These are phyloP conservation scores for Azolla pinnata DNA, from an alignment of 75 land plant genomes.

Conservation along the genomic window DNA sequence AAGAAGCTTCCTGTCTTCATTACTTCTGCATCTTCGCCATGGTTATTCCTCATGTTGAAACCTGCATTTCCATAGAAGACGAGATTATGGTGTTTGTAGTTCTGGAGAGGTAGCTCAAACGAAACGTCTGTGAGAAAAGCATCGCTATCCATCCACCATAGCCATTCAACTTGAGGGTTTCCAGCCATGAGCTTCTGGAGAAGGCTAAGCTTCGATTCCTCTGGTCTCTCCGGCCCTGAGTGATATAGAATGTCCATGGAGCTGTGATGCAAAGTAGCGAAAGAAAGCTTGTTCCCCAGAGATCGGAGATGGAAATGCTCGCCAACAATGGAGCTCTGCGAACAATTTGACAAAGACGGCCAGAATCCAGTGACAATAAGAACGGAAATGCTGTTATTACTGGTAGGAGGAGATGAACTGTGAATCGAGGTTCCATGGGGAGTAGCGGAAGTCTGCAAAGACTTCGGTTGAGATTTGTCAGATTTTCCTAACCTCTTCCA, in stretches of 20 bases:
- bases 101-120: conserved; percentile 74
- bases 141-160: conserved; percentile 88
- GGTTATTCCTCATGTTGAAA: too few species aligned
- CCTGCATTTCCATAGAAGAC: conserved; percentile 89
- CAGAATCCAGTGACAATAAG: too few species aligned
- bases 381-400: too few species aligned
- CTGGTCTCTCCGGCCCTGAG: too few species aligned
- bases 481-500: too few species aligned
- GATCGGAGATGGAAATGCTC: conserved; percentile 60
- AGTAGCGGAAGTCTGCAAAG: too few species aligned
- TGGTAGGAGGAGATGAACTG: too few species aligned
- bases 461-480: too few species aligned
- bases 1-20: conserved; percentile 82
- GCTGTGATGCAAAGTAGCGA: conserved; percentile 59
- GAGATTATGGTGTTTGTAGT: conserved; percentile 54
- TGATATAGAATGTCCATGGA: too few species aligned
- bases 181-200: conserved; percentile 55
- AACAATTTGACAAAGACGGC: too few species aligned
- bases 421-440: too few species aligned
- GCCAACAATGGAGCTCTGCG: conserved; percentile 37
- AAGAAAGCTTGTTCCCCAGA: conserved; percentile 75
- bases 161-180: conserved; percentile 66
- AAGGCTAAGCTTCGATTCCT: conserved; percentile 61
- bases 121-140: conserved; percentile 87
- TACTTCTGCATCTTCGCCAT: conserved; percentile 72